Evolutionary conservation across 192 early-diverging fungal genomes (phyloP).

Genomic region (Mortierella hygrophila): DNA sequence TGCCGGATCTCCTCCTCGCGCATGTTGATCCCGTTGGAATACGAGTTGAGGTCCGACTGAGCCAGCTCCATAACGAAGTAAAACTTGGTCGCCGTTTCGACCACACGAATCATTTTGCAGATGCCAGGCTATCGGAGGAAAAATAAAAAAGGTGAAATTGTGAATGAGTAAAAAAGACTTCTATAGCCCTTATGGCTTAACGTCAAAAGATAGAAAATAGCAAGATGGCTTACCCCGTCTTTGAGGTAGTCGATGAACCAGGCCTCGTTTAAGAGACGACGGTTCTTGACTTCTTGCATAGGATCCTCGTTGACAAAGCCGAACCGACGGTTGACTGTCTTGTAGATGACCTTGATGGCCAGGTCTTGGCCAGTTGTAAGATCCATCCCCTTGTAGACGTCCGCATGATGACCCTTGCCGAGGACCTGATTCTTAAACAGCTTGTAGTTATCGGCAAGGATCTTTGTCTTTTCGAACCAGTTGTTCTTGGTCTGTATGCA

Average conservation of each 20-base stretch:
- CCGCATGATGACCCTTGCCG: conserved; percentile 54
- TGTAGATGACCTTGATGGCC: conserved; percentile 56
- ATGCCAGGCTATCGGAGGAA: conserved; percentile 36
- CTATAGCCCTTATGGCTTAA: too few relatives aligned
- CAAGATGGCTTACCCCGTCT: conserved; percentile 34
- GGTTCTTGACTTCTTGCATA: conserved; percentile 50
- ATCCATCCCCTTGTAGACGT: conserved; percentile 54
- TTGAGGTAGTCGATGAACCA: conserved; percentile 56
- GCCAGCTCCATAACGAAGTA: conserved; percentile 57
- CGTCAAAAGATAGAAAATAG: background rate
- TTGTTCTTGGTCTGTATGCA: conserved; percentile 47
- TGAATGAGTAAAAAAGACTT: background rate
- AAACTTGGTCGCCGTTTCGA: conserved; percentile 50
- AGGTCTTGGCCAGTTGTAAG: conserved; percentile 45
- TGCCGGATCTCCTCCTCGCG: conserved; percentile 54
- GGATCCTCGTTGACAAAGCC: conserved; percentile 50
- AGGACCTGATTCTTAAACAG: conserved; percentile 42
- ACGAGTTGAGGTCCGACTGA: conserved; percentile 52
- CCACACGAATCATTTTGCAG: conserved; percentile 47
- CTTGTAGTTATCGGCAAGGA: conserved; percentile 37
- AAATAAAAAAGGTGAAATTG: background rate
- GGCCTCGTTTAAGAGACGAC: conserved; percentile 43
- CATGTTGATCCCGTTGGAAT: conserved; percentile 55
- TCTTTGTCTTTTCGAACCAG: conserved; percentile 53
- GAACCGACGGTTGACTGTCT: conserved; percentile 41